These are phyloP conservation scores for Phytophthora kernoviae DNA, from an alignment of 352 stramenopile genomes.

Conservation along the genomic window DNA sequence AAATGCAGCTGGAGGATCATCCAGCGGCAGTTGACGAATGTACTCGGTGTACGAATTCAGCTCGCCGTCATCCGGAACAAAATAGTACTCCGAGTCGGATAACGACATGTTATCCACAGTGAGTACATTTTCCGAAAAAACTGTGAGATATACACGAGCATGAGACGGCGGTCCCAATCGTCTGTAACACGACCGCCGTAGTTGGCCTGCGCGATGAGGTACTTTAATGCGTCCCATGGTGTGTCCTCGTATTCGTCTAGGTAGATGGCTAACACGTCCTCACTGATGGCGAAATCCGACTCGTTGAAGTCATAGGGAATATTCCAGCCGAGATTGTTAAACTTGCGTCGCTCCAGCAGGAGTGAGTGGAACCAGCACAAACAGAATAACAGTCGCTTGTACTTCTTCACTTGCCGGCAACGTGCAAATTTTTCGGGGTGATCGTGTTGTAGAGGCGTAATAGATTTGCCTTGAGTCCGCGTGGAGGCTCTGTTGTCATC, in stretches of 20 bases:
- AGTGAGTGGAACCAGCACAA: constrained; percentile 97
- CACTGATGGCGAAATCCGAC: constrained; percentile 96
- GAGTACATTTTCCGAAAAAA: constrained; percentile 93
- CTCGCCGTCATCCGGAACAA: constrained; percentile 93
- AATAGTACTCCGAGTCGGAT: constrained; percentile 93
- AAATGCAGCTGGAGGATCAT: constrained; percentile 92
- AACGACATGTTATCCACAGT: constrained; percentile 86
- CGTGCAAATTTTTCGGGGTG: constrained; percentile 85
- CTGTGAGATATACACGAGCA: constrained; percentile 96
- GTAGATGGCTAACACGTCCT: constrained; percentile 96
- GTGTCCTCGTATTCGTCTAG: constrained; percentile 93
- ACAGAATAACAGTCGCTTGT: constrained; percentile 94
- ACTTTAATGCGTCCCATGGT: constrained; percentile 94
- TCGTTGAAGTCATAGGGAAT: constrained; percentile 99
- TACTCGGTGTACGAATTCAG: constrained; percentile 89
- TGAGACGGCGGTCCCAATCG: constrained; percentile 95
- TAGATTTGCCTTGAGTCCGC: constrained; percentile 93
- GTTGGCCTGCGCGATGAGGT: constrained; percentile 96
- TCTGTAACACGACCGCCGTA: constrained; percentile 97
- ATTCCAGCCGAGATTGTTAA: constrained; percentile 97
- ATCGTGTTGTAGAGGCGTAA: constrained; percentile 95
- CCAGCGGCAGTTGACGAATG: constrained; percentile 90
- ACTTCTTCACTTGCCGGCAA: constrained; percentile 88
- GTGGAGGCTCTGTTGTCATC: constrained; percentile 96
- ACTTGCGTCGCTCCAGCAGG: constrained; percentile 95